A percentile compares a stretch with the other conserved stretches of the same genome.
phyloP scores from a whole-genome alignment of 345 rosid species.

The Turnera subulata region DNA sequence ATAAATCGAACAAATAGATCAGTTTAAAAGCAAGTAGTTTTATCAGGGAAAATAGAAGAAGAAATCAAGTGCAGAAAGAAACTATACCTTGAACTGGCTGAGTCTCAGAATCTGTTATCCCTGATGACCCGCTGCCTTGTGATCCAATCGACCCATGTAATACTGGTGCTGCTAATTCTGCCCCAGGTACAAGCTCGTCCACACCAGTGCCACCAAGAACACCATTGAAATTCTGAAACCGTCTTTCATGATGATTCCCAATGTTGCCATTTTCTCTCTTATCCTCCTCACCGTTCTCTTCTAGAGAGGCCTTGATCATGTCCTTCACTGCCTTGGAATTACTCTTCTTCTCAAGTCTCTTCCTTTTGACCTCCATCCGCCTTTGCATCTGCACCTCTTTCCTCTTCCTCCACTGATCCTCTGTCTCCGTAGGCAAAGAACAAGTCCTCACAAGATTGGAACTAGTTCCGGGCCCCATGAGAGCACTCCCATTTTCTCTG shows the following conservation, averaged over 20 bases:
- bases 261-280: conserved; percentile 13
- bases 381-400: conserved; percentile 57
- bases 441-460: conserved; percentile 45
- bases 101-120: conserved; percentile 50
- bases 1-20: too few species aligned
- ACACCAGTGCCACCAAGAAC: conserved; percentile 3
- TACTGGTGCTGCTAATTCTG: conserved; percentile 8
- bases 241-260: background rate
- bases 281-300: conserved; percentile 28
- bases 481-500: conserved; percentile 13
- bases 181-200: conserved; percentile 8
- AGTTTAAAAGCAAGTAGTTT: too few species aligned
- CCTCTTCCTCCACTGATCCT: conserved; percentile 73
- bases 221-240: conserved; percentile 6
- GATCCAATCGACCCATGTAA: conserved; percentile 53
- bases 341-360: conserved; percentile 68
- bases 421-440: conserved; percentile 59
- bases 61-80: too few species aligned
- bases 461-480: conserved; percentile 17
- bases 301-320: conserved; percentile 17
- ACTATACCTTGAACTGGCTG: conserved; percentile 46
- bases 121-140: conserved; percentile 58
- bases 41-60: too few species aligned
- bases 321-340: conserved; percentile 32
- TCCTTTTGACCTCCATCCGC: conserved; percentile 78